Evolutionary conservation across 2,329 filamentous ascomycete genomes (phyloP), one percentile per base, ranked within the genome.

Genomic region (Pseudogymnoascus sp.): DNA sequence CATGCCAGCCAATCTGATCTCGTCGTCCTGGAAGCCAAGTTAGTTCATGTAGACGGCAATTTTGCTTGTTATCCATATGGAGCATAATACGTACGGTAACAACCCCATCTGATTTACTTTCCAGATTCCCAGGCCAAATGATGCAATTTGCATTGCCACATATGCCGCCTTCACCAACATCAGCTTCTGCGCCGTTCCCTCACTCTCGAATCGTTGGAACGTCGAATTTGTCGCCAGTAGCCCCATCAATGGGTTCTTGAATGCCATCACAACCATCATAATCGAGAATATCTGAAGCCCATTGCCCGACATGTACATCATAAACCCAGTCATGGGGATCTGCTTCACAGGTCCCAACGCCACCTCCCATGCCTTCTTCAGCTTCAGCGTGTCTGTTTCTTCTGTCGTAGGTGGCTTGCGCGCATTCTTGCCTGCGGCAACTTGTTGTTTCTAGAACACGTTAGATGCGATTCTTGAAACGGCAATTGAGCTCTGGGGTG

Each of bases 231-330:
- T 93, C 69, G 81, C 85, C 65, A 96, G 77, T 53, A 97, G 79
- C 35, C 93, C 95, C 76, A 91, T 85, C 65, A 99, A 83, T 8
- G 95, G 95, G 69, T 90, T 96, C 81, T 97, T 97, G 83, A 99
- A 99, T 53, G 96, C 87, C 89, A 97, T 97, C 72, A 93, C 93
- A 16, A 97, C 93, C 93, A 97, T 99, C 91, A 97, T 97, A 77
- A 99, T 97, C 77, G 90, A 96, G 81, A 99, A 99, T 69, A 99
- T 97, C 75, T 99, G 95, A 56, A 99, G 85, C 66, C 91, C 92
- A 79, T 97, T 99, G 72, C 95, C 95, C 33, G 93, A 96, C 95
- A 99, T 99, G 83, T 99, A 99, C 92, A 97, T 97, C 87, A 97
- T 97, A 75, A 99, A 93, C 67, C 88, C 93, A 64, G 96, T 97